Percentiles rank a stretch among this genome's conserved stretches.
Conservation (phyloP, 306 rosid species). For the Arachis hypogaea region DNA sequence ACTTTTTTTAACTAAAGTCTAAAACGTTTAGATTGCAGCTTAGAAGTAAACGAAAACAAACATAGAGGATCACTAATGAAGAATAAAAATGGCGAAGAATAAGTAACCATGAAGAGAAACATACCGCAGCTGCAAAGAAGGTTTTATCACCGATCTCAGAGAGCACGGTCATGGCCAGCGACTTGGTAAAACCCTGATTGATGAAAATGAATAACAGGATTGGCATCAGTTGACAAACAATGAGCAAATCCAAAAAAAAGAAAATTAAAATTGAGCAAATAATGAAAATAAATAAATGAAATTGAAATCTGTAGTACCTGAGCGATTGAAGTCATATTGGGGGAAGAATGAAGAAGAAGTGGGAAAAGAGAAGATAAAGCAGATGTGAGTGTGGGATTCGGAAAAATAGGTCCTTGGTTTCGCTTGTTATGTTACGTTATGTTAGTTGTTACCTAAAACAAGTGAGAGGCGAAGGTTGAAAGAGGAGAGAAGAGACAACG, state of each 20-base stretch:
- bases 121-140: slow-evolving; percentile 95
- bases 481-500: background rate
- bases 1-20: background rate
- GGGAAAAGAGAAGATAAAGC: background rate
- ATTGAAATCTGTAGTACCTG: slow-evolving; percentile 52
- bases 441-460: background rate
- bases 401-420: too few relatives aligned
- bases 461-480: background rate
- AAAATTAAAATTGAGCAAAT: background rate
- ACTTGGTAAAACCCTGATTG: slow-evolving; percentile 90
- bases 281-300: background rate
- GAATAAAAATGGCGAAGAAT: background rate
- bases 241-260: background rate
- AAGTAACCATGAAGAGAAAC: background rate
- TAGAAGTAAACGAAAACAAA: background rate
- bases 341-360: slow-evolving; percentile 22
- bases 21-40: background rate
- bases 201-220: background rate
- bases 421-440: background rate
- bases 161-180: slow-evolving; percentile 91
- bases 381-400: background rate
- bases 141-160: slow-evolving; percentile 99
- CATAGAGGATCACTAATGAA: slow-evolving; percentile 5
- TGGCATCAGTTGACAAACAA: background rate
- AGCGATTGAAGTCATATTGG: slow-evolving; percentile 68